A percentile compares a stretch with the other conserved stretches of the same genome.
Conservation (phyloP, 2,329 filamentous ascomycete genomes). For the Penicillium sp. region DNA sequence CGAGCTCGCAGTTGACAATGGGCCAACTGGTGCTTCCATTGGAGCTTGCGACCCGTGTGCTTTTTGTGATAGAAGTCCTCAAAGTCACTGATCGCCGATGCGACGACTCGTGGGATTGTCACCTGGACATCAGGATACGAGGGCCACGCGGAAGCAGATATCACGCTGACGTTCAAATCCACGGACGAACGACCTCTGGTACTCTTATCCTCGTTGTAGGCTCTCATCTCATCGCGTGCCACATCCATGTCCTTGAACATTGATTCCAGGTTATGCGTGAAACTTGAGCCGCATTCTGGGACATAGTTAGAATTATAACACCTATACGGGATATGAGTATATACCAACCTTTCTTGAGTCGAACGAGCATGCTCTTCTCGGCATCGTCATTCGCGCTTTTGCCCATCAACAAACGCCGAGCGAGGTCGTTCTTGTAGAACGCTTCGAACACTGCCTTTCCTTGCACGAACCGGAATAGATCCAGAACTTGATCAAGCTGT, state of each 20-base stretch:
- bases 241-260: constrained; percentile 99
- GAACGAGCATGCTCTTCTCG: constrained; percentile 90
- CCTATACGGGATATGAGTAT: neutral
- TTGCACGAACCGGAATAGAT: constrained; percentile 94
- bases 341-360: constrained; percentile 68
- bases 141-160: constrained; percentile 92
- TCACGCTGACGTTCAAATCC: constrained; percentile 80
- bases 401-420: constrained; percentile 83
- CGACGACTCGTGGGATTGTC: constrained; percentile 71
- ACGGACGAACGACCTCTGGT: constrained; percentile 58
- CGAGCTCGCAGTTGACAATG: constrained; percentile 81
- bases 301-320: constrained; percentile 3
- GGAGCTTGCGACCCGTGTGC: constrained; percentile 80
- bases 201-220: constrained; percentile 70
- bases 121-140: constrained; percentile 77
- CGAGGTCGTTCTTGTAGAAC: constrained; percentile 98
- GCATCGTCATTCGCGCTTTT: constrained; percentile 92
- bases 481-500: constrained; percentile 87
- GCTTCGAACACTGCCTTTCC: constrained; percentile 98
- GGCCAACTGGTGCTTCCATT: constrained; percentile 91
- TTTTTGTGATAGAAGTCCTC: constrained; percentile 84
- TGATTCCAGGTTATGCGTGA: constrained; percentile 95
- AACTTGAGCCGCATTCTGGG: constrained; percentile 84
- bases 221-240: constrained; percentile 86
- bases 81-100: constrained; percentile 74